Evolutionary conservation across 2,329 filamentous ascomycete genomes (phyloP), one percentile per base, ranked within the genome.

Genomic region (Scytalidium lignicola): DNA sequence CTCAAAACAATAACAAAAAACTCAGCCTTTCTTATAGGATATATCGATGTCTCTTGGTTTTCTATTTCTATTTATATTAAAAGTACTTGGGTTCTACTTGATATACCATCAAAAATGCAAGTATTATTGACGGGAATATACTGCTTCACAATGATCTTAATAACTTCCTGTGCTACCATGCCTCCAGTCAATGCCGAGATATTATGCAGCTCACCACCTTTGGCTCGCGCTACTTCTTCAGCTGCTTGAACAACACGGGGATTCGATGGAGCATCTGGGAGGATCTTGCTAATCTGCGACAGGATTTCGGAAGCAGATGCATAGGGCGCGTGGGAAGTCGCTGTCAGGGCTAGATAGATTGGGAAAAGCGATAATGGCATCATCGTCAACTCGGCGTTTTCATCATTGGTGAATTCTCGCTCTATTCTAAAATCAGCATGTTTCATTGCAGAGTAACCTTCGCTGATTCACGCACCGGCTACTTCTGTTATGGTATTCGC

Each of bases 141-240:
- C 70, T 88, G 84, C 62, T 82, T 82, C 12, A 84, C 87, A 59
- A 87, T 79, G 50, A 92, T 80, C 67, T 99, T 99, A 71, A 99
- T 95, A 54, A 92, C 82, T 71, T 99, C 93, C 69, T 99, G 95
- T n/a, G 92, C 90, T 43, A 95, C 86, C 73, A 99, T 86, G 2
- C 93, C 95, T 23, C 93, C 95, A 1, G 85, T 86, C 49, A 96
- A 71, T 21, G 91, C 85, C 26, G 91, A 87, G 49, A 95, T 88
- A 65, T 96, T 97, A 72, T 99, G 93, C 51, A 99, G 72, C 67
- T 99, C 95, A 47, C 83, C 88, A 22, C 89, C 88, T 43, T 82
- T 83, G 29, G 89, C 87, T 51, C 95, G 82, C 28, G 85, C 80
- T 41, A 90, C 75, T 66, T 91, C 87, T 51, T 82, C 72, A 1